These are phyloP conservation scores for Escovopsis sp. DNA, from an alignment of 2,329 filamentous ascomycete genomes.

Conservation along the genomic window DNA sequence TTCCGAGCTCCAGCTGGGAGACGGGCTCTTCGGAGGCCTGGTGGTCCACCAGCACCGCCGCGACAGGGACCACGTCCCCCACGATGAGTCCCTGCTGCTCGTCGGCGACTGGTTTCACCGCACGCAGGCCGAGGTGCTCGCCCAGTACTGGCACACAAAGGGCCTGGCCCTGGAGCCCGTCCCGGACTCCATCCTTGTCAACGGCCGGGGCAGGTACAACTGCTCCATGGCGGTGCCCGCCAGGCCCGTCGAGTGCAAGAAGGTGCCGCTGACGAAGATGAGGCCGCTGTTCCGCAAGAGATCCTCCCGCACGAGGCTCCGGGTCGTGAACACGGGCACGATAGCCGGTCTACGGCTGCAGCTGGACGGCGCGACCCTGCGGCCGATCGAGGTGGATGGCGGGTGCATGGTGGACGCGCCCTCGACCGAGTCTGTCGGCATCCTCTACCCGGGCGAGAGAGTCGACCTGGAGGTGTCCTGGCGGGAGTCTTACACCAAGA, in stretches of 20 bases:
- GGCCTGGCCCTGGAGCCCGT: conserved; percentile 27
- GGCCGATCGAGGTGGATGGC: conserved; percentile 11
- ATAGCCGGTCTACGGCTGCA: conserved; percentile 10
- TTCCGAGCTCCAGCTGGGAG: conserved; percentile 30
- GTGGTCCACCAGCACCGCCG: conserved; percentile 37
- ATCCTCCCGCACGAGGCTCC: conserved; percentile 6
- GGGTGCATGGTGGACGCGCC: conserved; percentile 7
- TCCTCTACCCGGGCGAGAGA: conserved; percentile 14
- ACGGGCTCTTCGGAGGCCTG: conserved; percentile 44
- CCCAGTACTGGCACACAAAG: conserved; percentile 16
- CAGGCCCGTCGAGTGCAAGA: conserved; percentile 10
- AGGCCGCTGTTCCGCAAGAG: conserved; percentile 6
- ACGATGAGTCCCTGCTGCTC: conserved; percentile 40
- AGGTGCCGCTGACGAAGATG: conserved; percentile 2
- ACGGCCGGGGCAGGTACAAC: conserved; percentile 18
- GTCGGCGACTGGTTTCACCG: conserved; percentile 27
- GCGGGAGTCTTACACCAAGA: conserved; percentile 2
- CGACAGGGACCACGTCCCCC: conserved; percentile 16
- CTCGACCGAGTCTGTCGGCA: conserved; percentile 8
- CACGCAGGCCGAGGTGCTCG: conserved; percentile 18
- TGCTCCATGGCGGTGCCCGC: conserved; percentile 16
- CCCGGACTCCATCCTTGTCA: conserved; percentile 20
- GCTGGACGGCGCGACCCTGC: conserved; percentile 10
- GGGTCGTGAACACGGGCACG: conserved; percentile 13
- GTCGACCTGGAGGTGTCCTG: conserved; percentile 10